Evolutionary conservation across 192 early-diverging fungal species (phyloP), one percentile per base, ranked within the genome.

Genomic region (Entomortierella chlamydospora): DNA sequence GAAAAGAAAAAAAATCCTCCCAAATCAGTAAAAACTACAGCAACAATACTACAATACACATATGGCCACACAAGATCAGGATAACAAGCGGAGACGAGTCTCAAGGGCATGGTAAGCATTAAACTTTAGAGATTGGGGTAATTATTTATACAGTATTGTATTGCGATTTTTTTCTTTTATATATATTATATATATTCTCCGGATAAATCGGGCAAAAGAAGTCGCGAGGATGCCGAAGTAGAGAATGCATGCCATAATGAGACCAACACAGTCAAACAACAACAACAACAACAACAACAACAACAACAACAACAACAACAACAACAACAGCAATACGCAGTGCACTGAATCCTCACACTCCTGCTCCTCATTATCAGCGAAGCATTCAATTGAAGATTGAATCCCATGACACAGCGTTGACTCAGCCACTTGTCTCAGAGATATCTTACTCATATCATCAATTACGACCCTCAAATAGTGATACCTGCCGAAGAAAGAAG

Each of bases 401-500:
- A 12, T 20, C 20, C 39, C 39, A 41, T 41, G 6, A 4, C 12
- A 20, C 3, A 20, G 2, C 4, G 2, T 17, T 15, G 15, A 47
- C 45, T 47, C 45, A 47, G 45, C 45, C 45, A 47, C 45, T 20
- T 47, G 5, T 47, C 20, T 47, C 45, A 20, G 15, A 47, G 15
- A 12, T 47, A 20, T 13, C 13, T 41, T 6, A 41, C 13, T 13
- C 39, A 41, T 9, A 13, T 41, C 6, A 9, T 13, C 39, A 9
- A 9, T 41, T 12, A 47, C 45, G 4, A 47, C 57, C 49, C 33
- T 68, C 58, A 26, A 57, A 26, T 68, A 88, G 94, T 79, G 94
- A 95, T 74, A 82, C 86, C 28, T 95, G 94, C 81, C 82, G 93
- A 61, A 85, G 89, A 29, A 94, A 94, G 73, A 95, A 95, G 81